A percentile compares a stretch with the other conserved stretches of the same genome.
Evolutionary conservation across 176 grass and related monocot species (phyloP).

Genomic region (Oryza officinalis): DNA sequence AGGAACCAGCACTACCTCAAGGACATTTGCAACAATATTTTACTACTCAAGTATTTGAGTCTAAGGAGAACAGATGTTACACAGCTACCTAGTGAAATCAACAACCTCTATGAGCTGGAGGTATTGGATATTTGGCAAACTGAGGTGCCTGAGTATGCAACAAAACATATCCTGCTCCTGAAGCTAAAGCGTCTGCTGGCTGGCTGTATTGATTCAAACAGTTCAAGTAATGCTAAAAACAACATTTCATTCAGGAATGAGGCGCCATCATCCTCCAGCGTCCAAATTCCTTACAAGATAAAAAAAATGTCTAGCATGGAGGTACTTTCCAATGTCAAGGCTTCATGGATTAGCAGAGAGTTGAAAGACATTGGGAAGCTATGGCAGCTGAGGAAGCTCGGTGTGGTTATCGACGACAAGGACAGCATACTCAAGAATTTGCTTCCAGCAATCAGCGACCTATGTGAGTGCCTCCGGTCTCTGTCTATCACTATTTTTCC

Average conservation of each 20-base stretch:
- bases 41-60: slow-evolving; percentile 30
- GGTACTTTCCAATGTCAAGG: background rate
- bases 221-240: background rate
- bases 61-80: slow-evolving; percentile 18
- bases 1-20: background rate
- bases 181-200: slow-evolving; percentile 41
- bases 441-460: background rate
- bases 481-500: slow-evolving; percentile 10
- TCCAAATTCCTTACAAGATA: background rate
- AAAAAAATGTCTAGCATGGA: slow-evolving; percentile 14
- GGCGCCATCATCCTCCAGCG: background rate
- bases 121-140: slow-evolving; percentile 38
- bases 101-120: slow-evolving; percentile 32
- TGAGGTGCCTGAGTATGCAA: background rate
- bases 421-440: background rate
- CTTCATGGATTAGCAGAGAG: background rate
- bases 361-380: slow-evolving; percentile 3
- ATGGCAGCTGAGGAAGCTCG: slow-evolving; percentile 27
- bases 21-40: background rate
- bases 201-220: background rate
- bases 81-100: slow-evolving; percentile 13
- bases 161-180: background rate
- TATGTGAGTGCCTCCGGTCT: background rate
- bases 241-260: background rate
- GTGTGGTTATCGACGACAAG: slow-evolving; percentile 12